A percentile compares a stretch with the other conserved stretches of the same genome.
These are phyloP conservation scores for Scalesia atractyloides DNA, from an alignment of 129 eudicot genomes.

Conservation along the genomic window DNA sequence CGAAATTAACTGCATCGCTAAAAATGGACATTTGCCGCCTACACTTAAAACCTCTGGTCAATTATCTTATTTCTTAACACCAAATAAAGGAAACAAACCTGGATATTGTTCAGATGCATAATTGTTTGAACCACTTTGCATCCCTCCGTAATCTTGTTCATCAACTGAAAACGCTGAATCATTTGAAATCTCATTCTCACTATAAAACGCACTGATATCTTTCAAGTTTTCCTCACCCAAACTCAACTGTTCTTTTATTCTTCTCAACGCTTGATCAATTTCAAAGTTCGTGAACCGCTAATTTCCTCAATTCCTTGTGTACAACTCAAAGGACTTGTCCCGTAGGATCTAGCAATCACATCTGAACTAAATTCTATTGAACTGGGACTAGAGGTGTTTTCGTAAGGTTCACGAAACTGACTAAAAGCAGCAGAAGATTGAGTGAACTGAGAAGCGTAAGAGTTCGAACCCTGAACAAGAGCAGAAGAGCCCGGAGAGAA, in stretches of 20 bases:
- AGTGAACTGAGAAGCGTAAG: conserved; percentile 47
- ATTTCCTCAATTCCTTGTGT: conserved; percentile 39
- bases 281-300: conserved; percentile 44
- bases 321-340: conserved; percentile 41
- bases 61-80: conserved; percentile 21
- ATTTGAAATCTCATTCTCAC: conserved; percentile 47
- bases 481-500: conserved; percentile 52
- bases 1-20: not conserved
- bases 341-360: conserved; percentile 41
- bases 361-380: conserved; percentile 74
- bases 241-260: conserved; percentile 77
- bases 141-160: conserved; percentile 35
- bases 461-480: conserved; percentile 58
- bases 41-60: not conserved
- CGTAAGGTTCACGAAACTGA: conserved; percentile 54
- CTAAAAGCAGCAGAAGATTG: conserved; percentile 41
- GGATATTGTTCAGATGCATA: conserved; percentile 42
- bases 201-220: conserved; percentile 36
- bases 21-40: not conserved
- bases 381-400: conserved; percentile 56
- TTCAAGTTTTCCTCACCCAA: conserved; percentile 64
- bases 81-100: conserved; percentile 46
- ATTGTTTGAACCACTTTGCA: conserved; percentile 42
- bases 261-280: conserved; percentile 57
- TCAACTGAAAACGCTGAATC: conserved; percentile 37